phyloP scores from a whole-genome alignment of 805 yeast genomes.

The Lachancea cidri region DNA sequence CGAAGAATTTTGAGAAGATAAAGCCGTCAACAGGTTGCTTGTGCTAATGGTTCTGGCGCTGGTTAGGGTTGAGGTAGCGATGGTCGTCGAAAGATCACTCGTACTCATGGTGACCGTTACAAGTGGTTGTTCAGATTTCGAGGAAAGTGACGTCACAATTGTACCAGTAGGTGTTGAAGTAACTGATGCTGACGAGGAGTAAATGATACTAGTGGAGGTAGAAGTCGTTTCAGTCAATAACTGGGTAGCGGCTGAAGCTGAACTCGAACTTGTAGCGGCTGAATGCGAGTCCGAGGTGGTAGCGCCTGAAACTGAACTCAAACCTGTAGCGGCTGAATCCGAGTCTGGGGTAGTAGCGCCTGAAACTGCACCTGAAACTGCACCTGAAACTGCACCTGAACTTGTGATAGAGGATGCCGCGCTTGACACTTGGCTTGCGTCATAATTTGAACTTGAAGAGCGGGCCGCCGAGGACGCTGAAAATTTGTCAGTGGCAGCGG shows the following conservation, averaged over 20 bases:
- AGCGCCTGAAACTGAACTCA: slow-evolving; percentile 10
- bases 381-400: too few species aligned
- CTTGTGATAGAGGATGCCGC: too few species aligned
- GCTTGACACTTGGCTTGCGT: too few species aligned
- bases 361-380: slow-evolving; percentile 9
- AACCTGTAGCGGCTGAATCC: neutral
- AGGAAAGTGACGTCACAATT: slow-evolving; percentile 29
- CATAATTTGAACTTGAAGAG: too few species aligned
- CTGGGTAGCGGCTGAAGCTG: slow-evolving; percentile 9
- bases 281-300: too few species aligned
- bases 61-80: slow-evolving; percentile 31
- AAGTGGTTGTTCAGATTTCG: slow-evolving; percentile 29
- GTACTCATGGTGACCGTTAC: slow-evolving; percentile 27
- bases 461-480: too few species aligned
- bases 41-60: slow-evolving; percentile 13
- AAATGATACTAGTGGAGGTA: slow-evolving; percentile 14
- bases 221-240: slow-evolving; percentile 15
- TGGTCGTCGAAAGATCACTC: slow-evolving; percentile 26
- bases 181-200: slow-evolving; percentile 10
- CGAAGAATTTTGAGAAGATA: neutral
- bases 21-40: neutral
- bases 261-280: slow-evolving; percentile 1
- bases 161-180: slow-evolving; percentile 24
- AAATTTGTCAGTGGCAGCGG: neutral
- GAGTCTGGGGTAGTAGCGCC: too few species aligned